Evolutionary conservation across 2,329 filamentous ascomycete genomes (phyloP).

Genomic region (Grosmannia clavigera): DNA sequence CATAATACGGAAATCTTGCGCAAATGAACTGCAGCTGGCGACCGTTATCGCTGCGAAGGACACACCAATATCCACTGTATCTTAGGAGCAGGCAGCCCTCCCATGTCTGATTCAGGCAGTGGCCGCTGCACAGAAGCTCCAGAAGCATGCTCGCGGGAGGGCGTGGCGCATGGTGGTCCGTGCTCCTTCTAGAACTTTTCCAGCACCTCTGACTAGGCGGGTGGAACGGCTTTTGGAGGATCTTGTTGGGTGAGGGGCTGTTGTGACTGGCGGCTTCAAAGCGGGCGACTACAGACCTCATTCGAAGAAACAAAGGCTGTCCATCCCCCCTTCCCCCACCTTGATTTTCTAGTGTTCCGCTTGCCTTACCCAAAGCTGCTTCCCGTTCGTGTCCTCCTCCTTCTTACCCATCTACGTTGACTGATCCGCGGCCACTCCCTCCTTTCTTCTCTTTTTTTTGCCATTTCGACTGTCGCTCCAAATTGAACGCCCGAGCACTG

Average conservation of each 20-base stretch:
- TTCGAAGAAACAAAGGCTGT: conserved; percentile 3
- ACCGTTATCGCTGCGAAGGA: background rate
- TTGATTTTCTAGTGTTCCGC: conserved; percentile 5
- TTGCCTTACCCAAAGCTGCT: conserved; percentile 7
- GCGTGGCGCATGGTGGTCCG: conserved; percentile 11
- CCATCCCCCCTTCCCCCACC: conserved; percentile 5
- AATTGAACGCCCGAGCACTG: background rate
- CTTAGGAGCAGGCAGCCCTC: background rate
- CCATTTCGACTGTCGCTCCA: background rate
- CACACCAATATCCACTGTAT: background rate
- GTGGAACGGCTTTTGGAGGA: background rate
- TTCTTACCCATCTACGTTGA: background rate
- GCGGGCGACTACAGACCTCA: conserved; percentile 2
- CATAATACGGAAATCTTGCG: background rate
- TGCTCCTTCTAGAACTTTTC: conserved; percentile 17
- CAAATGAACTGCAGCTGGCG: background rate
- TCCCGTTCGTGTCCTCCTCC: background rate
- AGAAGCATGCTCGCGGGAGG: conserved; percentile 10
- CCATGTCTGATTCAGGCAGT: background rate
- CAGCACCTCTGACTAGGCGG: conserved; percentile 7
- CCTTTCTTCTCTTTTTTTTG: background rate
- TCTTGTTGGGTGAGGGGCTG: conserved; percentile 9
- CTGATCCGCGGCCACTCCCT: background rate
- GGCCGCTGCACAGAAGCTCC: conserved; percentile 13
- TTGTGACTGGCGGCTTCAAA: background rate